These are phyloP conservation scores for Myrica gale DNA, from an alignment of 306 rosid species.

Conservation along the genomic window DNA sequence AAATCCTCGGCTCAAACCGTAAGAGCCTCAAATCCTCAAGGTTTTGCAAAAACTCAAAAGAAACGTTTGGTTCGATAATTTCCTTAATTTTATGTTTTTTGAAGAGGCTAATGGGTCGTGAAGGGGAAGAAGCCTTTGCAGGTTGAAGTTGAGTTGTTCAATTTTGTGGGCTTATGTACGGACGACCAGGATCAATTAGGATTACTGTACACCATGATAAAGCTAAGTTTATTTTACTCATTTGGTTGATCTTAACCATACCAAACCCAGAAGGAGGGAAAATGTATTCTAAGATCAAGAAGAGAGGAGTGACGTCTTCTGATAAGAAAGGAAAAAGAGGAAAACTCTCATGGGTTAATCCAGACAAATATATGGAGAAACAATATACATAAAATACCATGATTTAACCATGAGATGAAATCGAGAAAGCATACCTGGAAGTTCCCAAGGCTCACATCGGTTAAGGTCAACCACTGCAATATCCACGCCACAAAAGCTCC, in stretches of 20 bases:
- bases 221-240: background rate
- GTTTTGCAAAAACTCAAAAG: background rate
- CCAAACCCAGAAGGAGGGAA: background rate
- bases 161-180: background rate
- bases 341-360: background rate
- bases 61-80: background rate
- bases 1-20: background rate
- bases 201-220: background rate
- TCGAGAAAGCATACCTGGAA: slow-evolving; percentile 50
- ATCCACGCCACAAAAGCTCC: slow-evolving; percentile 34
- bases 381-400: background rate
- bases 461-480: slow-evolving; percentile 74
- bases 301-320: background rate
- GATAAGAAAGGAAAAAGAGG: too few relatives aligned
- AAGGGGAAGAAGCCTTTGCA: too few relatives aligned
- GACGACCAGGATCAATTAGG: background rate
- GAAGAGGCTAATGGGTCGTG: background rate
- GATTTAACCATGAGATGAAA: background rate
- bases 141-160: too few relatives aligned
- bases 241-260: background rate
- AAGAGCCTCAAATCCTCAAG: background rate
- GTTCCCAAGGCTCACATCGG: slow-evolving; percentile 82
- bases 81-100: background rate
- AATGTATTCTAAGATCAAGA: background rate
- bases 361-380: background rate